Evolutionary conservation across 768 basidiomycete species (phyloP).

Genomic region (Hysterangium stoloniferum): DNA sequence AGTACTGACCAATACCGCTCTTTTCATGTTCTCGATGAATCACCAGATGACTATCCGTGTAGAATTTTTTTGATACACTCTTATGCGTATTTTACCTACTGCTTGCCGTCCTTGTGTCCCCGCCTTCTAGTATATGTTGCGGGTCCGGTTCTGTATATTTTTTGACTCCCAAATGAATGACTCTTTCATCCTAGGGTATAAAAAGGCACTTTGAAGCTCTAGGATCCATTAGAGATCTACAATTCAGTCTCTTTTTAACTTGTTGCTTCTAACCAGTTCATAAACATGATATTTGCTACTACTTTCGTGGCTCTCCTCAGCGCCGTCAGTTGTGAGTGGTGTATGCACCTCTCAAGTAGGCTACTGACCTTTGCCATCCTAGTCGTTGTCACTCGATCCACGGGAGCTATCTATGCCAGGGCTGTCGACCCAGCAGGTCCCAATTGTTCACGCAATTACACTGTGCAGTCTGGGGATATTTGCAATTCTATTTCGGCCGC

Average conservation of each 20-base stretch:
- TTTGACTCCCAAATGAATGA: no score
- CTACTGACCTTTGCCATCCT: neutral
- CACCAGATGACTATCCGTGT: no score
- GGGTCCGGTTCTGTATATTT: no score
- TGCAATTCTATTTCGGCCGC: constrained; percentile 48
- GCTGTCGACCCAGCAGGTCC: neutral
- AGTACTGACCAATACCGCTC: no score
- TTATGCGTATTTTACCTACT: no score
- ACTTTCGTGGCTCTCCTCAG: neutral
- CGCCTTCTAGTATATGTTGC: no score
- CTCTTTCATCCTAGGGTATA: no score
- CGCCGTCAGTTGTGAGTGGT: neutral
- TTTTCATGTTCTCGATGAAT: no score
- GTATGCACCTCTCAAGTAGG: neutral
- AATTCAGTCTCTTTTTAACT: neutral
- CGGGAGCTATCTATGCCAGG: neutral
- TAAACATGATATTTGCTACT: neutral
- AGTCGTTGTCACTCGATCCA: neutral
- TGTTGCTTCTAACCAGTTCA: neutral
- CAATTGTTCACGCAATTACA: constrained; percentile 44
- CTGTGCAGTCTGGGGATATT: constrained; percentile 43
- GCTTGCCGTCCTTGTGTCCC: no score
- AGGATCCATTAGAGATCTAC: no score
- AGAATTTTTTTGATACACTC: no score
- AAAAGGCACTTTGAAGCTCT: no score